phyloP scores from a whole-genome alignment of 2,329 filamentous ascomycete species.

The Penicillium sp. region DNA sequence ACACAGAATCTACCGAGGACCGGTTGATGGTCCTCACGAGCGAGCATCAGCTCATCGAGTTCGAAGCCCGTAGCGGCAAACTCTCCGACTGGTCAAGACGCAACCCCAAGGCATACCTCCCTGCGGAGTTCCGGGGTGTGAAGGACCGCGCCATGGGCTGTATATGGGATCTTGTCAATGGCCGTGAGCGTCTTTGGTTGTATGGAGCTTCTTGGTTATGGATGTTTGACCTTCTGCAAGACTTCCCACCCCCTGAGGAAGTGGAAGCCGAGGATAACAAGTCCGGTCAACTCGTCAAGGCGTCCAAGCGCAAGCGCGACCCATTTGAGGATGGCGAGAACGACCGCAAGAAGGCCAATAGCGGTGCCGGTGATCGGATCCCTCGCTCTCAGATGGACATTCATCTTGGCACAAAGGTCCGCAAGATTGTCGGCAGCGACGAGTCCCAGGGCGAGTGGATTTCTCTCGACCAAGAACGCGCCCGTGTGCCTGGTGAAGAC shows the following conservation, averaged over 20 bases:
- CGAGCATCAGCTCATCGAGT: constrained; percentile 65
- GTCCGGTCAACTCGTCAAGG: constrained; percentile 20
- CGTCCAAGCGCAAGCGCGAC: constrained; percentile 43
- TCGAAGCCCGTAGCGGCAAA: constrained; percentile 70
- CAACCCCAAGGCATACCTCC: constrained; percentile 71
- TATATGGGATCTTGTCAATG: constrained; percentile 66
- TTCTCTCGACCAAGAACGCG: constrained; percentile 29
- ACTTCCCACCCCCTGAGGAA: constrained; percentile 50
- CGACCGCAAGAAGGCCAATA: constrained; percentile 44
- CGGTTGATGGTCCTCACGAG: constrained; percentile 58
- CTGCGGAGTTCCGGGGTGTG: constrained; percentile 65
- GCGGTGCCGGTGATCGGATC: constrained; percentile 54
- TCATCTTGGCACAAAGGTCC: constrained; percentile 45
- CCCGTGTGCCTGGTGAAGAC: constrained; percentile 24
- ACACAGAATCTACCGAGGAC: constrained; percentile 37
- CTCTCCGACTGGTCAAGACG: constrained; percentile 80
- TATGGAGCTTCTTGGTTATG: constrained; percentile 82
- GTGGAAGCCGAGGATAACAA: constrained; percentile 23
- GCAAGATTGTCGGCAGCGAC: constrained; percentile 43
- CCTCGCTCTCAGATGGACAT: constrained; percentile 42
- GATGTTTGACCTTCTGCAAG: constrained; percentile 79
- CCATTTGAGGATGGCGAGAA: constrained; percentile 36
- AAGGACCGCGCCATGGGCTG: constrained; percentile 77
- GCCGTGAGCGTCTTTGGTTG: constrained; percentile 68
- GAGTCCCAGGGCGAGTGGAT: constrained; percentile 34